Conservation (phyloP, 768 basidiomycete species). For the Kwoniella newhampshirensis region DNA sequence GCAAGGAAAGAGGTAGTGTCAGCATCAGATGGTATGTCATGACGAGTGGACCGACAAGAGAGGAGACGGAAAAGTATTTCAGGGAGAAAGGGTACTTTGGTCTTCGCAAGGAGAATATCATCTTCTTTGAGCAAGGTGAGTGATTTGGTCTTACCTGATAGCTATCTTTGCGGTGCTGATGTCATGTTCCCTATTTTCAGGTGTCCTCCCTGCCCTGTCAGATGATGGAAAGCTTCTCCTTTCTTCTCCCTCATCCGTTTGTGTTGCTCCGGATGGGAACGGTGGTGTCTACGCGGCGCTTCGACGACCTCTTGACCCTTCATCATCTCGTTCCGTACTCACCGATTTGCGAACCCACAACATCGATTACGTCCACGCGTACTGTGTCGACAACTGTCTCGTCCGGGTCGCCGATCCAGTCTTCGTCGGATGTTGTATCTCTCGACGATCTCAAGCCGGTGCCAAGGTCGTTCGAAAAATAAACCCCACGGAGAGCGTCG, state of each 20-base stretch:
- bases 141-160: background rate
- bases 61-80: conserved; percentile 83
- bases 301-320: conserved; percentile 63
- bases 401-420: conserved; percentile 95
- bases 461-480: conserved; percentile 95
- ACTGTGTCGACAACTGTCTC: conserved; percentile 98
- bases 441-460: conserved; percentile 82
- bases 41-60: conserved; percentile 94
- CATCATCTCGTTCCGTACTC: conserved; percentile 69
- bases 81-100: conserved; percentile 75
- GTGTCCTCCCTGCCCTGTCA: conserved; percentile 90
- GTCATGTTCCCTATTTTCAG: conserved; percentile 58
- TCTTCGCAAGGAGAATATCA: conserved; percentile 70
- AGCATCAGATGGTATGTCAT: conserved; percentile 96
- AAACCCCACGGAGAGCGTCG: conserved; percentile 83
- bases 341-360: conserved; percentile 74
- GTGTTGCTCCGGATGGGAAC: conserved; percentile 97
- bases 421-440: conserved; percentile 92
- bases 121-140: conserved; percentile 95
- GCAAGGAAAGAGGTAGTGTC: conserved; percentile 60
- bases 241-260: conserved; percentile 71
- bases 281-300: conserved; percentile 95
- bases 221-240: conserved; percentile 92
- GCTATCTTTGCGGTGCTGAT: background rate
- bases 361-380: conserved; percentile 85